phyloP scores from a whole-genome alignment of 352 stramenopile species.

The Globisporangium heterothallicum region DNA sequence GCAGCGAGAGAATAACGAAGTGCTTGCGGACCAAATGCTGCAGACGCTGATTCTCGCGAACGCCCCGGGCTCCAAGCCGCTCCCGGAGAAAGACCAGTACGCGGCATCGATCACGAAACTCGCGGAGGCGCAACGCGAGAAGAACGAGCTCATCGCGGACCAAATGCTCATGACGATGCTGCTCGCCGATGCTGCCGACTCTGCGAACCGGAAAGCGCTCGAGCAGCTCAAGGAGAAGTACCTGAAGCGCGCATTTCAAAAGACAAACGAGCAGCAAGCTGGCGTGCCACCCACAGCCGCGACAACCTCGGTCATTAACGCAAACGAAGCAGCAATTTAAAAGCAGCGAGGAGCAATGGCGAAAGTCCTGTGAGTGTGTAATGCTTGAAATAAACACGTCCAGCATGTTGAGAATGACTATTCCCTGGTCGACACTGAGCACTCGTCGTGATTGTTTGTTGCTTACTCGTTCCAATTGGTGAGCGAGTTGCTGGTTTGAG shows the following conservation, averaged over 20 bases:
- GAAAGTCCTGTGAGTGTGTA: no score
- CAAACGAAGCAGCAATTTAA: neutral
- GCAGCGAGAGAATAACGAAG: neutral
- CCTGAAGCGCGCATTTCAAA: slow-evolving; percentile 11
- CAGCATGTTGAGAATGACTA: no score
- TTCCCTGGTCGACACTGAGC: no score
- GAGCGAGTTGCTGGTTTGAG: no score
- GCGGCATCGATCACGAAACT: slow-evolving; percentile 7
- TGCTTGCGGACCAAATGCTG: slow-evolving; percentile 3
- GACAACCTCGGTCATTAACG: neutral
- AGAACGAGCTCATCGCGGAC: slow-evolving; percentile 16
- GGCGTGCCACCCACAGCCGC: neutral
- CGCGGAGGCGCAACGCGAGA: slow-evolving; percentile 9
- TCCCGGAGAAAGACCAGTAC: neutral
- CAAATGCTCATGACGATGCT: slow-evolving; percentile 19
- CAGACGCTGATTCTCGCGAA: slow-evolving; percentile 4
- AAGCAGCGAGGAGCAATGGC: no score
- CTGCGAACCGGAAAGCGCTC: slow-evolving; percentile 8
- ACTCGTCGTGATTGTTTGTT: no score
- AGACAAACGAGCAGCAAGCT: neutral
- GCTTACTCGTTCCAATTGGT: no score
- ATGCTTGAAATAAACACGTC: no score
- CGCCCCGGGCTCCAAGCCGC: neutral
- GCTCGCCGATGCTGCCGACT: slow-evolving; percentile 10
- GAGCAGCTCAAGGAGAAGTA: slow-evolving; percentile 18